Evolutionary conservation across 768 basidiomycete genomes (phyloP).

Genomic region (Tylopilus balloui): DNA sequence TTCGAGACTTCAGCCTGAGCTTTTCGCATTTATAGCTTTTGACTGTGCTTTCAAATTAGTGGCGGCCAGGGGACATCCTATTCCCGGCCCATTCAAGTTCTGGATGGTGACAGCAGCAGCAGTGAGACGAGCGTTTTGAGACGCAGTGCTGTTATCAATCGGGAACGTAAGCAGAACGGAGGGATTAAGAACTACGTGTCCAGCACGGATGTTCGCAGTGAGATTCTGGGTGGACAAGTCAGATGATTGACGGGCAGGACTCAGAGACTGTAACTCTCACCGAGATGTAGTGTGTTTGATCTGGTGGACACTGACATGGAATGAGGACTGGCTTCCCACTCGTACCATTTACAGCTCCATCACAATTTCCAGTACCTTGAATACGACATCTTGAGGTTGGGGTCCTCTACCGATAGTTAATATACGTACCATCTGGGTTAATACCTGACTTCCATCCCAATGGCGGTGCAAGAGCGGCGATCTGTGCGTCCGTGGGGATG

Average conservation of each 20-base stretch:
- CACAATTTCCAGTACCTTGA: conserved; percentile 36
- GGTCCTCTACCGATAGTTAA: not conserved
- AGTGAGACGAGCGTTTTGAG: conserved; percentile 47
- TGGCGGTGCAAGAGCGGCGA: conserved; percentile 48
- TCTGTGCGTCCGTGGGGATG: conserved; percentile 22
- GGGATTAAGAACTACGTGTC: conserved; percentile 40
- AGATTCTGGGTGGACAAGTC: conserved; percentile 25
- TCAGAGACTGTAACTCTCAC: conserved; percentile 4
- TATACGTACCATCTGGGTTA: conserved; percentile 54
- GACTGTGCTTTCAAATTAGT: conserved; percentile 53
- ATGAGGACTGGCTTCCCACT: conserved; percentile 31
- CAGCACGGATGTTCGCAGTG: conserved; percentile 38
- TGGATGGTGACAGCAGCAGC: conserved; percentile 63
- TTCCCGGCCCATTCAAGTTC: conserved; percentile 63
- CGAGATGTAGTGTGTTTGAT: conserved; percentile 23
- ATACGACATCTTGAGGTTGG: not conserved
- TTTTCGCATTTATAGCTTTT: conserved; percentile 16
- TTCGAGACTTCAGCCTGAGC: conserved; percentile 4
- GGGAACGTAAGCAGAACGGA: conserved; percentile 40
- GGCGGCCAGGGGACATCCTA: conserved; percentile 60
- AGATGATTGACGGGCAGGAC: not conserved
- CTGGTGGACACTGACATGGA: conserved; percentile 35
- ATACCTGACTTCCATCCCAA: conserved; percentile 51
- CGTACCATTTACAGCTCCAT: conserved; percentile 31
- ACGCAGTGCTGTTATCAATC: conserved; percentile 35